phyloP scores from a whole-genome alignment of 257 asterid species.

The Apocynum venetum region DNA sequence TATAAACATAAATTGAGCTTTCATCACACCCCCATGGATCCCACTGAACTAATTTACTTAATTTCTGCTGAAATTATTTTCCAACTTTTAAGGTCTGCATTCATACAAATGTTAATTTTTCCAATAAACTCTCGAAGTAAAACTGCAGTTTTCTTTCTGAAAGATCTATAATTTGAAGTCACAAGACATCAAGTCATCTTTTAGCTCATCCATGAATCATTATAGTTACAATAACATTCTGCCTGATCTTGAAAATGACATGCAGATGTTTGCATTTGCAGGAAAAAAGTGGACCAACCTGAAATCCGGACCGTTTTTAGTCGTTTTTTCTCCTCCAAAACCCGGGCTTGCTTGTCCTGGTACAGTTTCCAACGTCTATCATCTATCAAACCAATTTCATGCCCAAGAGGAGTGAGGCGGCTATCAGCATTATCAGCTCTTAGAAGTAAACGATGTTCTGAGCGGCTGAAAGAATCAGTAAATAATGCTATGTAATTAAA shows the following conservation, averaged over 20 bases:
- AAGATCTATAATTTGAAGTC: no score
- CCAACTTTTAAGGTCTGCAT: no score
- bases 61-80: no score
- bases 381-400: conserved; percentile 85
- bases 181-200: neutral
- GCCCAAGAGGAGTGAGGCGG: conserved; percentile 94
- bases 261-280: neutral
- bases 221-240: neutral
- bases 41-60: no score
- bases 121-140: no score
- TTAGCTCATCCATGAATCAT: neutral
- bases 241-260: neutral
- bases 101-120: no score
- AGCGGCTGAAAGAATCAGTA: conserved; percentile 53
- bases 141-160: no score
- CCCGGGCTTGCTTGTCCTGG: conserved; percentile 80
- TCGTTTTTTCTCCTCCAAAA: conserved; percentile 77
- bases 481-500: conserved; percentile 4
- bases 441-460: conserved; percentile 89
- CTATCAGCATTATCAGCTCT: conserved; percentile 97
- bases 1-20: no score
- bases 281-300: conserved; percentile 36
- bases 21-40: no score
- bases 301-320: conserved; percentile 65
- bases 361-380: conserved; percentile 73